These are phyloP conservation scores for Mycena olivaceomarginata DNA, from an alignment of 768 basidiomycete genomes.

Conservation along the genomic window DNA sequence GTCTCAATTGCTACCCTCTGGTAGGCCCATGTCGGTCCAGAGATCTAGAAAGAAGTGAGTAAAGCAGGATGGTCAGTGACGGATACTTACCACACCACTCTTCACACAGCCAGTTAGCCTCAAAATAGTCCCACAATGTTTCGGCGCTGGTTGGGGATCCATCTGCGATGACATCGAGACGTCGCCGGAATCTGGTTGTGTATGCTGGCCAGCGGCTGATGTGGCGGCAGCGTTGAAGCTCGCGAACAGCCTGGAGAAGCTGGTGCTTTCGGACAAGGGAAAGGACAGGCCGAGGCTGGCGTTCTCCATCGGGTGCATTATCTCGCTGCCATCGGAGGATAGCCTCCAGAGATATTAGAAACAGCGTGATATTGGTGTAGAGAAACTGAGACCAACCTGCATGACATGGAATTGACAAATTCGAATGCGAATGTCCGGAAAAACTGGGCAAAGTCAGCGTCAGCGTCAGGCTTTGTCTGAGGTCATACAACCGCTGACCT, in stretches of 20 bases:
- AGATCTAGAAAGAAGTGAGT: background rate
- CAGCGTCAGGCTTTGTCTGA: background rate
- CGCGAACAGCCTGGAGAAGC: slow-evolving; percentile 30
- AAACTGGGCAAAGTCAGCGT: slow-evolving; percentile 14
- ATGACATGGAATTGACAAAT: slow-evolving; percentile 47
- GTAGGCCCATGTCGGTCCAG: slow-evolving; percentile 42
- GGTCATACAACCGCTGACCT: background rate
- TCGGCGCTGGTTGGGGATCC: background rate
- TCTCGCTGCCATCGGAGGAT: slow-evolving; percentile 42
- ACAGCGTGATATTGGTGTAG: background rate
- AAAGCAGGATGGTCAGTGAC: background rate
- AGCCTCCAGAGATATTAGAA: slow-evolving; percentile 7
- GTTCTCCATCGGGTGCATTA: background rate
- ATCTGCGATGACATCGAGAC: background rate
- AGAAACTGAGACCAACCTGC: slow-evolving; percentile 19
- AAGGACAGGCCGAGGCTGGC: background rate
- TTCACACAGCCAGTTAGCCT: slow-evolving; percentile 36
- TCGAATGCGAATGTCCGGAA: slow-evolving; percentile 28
- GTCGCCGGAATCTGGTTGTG: background rate
- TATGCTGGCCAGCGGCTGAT: background rate
- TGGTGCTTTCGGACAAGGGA: slow-evolving; percentile 5
- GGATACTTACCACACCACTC: slow-evolving; percentile 32
- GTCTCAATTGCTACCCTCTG: slow-evolving; percentile 25
- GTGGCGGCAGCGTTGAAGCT: slow-evolving; percentile 35
- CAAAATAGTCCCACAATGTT: slow-evolving; percentile 31